phyloP scores from a whole-genome alignment of 179 eudicot genomes.

The Nepenthes alata region DNA sequence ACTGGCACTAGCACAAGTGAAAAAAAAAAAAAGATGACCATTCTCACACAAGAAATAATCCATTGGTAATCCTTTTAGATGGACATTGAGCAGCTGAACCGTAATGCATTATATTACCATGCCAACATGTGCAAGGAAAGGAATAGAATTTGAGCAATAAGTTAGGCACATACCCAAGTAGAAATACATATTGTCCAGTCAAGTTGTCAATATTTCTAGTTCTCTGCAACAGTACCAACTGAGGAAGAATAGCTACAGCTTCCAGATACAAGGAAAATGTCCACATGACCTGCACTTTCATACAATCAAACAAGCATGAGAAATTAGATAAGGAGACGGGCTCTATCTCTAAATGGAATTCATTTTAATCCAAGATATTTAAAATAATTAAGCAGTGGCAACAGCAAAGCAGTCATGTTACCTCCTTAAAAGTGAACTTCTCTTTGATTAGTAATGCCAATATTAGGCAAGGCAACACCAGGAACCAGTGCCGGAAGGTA shows the following conservation, averaged over 20 bases:
- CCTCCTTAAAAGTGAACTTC: conserved; percentile 75
- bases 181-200: conserved; percentile 90
- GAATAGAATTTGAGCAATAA: no score
- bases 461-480: conserved; percentile 65
- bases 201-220: conserved; percentile 93
- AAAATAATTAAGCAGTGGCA: background rate
- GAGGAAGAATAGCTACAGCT: conserved; percentile 97
- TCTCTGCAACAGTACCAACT: conserved; percentile 90
- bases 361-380: no score
- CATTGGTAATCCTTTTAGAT: no score
- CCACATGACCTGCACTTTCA: conserved; percentile 73
- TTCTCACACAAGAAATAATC: no score
- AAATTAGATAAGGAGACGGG: conserved; percentile 4
- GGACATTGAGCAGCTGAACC: no score
- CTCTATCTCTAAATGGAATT: background rate
- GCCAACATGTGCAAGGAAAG: no score
- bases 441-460: conserved; percentile 60
- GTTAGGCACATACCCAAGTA: conserved; percentile 62
- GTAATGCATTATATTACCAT: no score
- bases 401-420: conserved; percentile 10
- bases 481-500: conserved; percentile 75
- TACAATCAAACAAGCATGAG: conserved; percentile 6
- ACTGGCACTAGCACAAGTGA: no score
- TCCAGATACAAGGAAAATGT: conserved; percentile 84
- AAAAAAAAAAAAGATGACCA: no score